Conservation (phyloP, 148 eudicot genomes). For the Bassia scoparia region DNA sequence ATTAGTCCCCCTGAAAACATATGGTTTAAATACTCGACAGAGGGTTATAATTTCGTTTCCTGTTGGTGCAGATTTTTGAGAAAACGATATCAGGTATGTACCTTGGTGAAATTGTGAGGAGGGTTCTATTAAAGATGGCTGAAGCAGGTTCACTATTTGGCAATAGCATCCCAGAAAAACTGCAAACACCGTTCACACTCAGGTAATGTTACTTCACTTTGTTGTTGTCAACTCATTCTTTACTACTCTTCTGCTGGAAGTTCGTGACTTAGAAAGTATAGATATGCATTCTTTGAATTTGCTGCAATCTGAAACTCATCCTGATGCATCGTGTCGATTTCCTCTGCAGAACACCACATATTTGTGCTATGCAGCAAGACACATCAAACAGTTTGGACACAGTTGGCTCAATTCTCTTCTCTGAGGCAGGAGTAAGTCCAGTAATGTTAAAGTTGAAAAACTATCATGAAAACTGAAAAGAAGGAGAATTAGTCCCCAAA, state of each 20-base stretch:
- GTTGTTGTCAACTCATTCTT: background rate
- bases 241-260: too few relatives aligned
- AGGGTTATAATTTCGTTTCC: background rate
- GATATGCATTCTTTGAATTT: background rate
- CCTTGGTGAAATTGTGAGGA: conserved; percentile 72
- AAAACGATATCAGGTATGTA: conserved; percentile 84
- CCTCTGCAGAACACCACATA: conserved; percentile 51
- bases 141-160: conserved; percentile 59
- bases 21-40: background rate
- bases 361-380: conserved; percentile 72
- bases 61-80: conserved; percentile 55
- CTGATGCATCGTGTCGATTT: background rate
- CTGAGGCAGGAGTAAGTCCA: conserved; percentile 50
- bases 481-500: too few relatives aligned
- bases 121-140: conserved; percentile 65
- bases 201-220: conserved; percentile 30
- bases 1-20: background rate
- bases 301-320: background rate
- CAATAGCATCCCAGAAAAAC: conserved; percentile 39
- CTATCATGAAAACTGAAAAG: background rate
- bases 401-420: conserved; percentile 47
- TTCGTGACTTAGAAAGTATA: too few relatives aligned
- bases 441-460: background rate
- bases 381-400: conserved; percentile 44
- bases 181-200: conserved; percentile 57